Base-by-base conservation (phyloP, 1,284 basidiomycete genomes). In the Apiotrichum laibachii region DNA sequence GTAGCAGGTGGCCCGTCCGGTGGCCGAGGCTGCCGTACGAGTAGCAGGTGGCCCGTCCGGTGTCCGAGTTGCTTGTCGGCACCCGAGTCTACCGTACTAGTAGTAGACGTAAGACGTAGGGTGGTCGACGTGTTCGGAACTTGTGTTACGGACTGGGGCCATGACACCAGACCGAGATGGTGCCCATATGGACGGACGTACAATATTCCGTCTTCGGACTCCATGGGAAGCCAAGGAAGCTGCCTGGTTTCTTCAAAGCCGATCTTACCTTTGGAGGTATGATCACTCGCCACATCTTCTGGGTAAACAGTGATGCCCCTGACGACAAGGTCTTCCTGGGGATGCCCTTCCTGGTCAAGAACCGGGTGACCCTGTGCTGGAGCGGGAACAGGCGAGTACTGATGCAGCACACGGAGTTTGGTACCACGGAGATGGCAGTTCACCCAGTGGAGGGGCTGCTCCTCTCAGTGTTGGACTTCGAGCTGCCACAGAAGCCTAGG, bases 271-370 rank as follows among this genome's bases (percentile, higher is more conserved):
- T 55, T 7, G 48, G 53, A 5, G 53, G 49, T 2, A 5, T 55
- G 21, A 22, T 26, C 18, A 55, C 58, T 5, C 8, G 22, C 9
- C 58, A 60, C 18, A 26, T 48, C n/a, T 60, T 60, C 48, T 60
- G 58, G 58, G 58, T 60, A 10, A 50, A 46, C 31, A 11, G 21
- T 1, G 18, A 40, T 2, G 43, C 39, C 2, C 42, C 35, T 3
- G 18, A 50, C 7, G 52, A 55, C 18, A 60, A 60, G 43, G 34
- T 55, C 16, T 55, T 51, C 43, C 35, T 60, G 5, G 58, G 58
- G 3, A 60, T 60, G 58, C 58, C 58, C 15, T 60, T 51, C 53
- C 37, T 60, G 3, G 19, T n/a, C n/a, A n/a, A n/a, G n/a, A n/a
- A n/a, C n/a, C n/a, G n/a, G n/a, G n/a, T n/a, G n/a, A n/a, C n/a